Base-by-base conservation (phyloP, 2,329 filamentous ascomycete species). In the Colletotrichum noveboracense region DNA sequence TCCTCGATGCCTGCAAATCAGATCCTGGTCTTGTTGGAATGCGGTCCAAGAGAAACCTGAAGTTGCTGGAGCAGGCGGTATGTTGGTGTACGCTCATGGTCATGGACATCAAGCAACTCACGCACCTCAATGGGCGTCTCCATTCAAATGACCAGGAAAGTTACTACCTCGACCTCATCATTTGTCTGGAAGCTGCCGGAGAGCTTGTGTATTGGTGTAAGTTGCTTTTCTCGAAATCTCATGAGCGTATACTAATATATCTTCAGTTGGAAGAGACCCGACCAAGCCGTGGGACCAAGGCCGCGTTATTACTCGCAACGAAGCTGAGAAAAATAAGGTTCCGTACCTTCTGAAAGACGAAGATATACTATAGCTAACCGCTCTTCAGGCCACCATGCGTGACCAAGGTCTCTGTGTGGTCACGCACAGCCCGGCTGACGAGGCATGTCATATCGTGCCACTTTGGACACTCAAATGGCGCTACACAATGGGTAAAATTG, bases 161-260 rank as follows among this genome's bases (percentile, higher is more conserved):
- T 6, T 34, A 6, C 2, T 34, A 34, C 32, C 6, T 7, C 6
- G 6, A 34, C 34, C 13, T 36, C 34, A 36, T 36, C 6, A 3
- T 3, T 3, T 7, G 34, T 43, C 38, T 43, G 18, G 3, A 2
- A 1, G 0, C 3, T 10, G 38, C 9, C 5, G 18, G 38, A 6
- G 38, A 43, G 9, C 9, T 43, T 6, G 38, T 43, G 38, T 43
- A 43, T 43, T 43, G 18, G 38, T 43, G 18, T 43, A n/a, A 12
- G 38, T 12, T n/a, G 9, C 18, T 43, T 12, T 10, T 43, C 38
- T 10, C 9, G 9, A n/a, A 43, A 6, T 43, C 38, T 4, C 38
- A 6, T 6, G 4, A n/a, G 38, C 38, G 38, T 43, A n/a, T n/a
- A 4, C 38, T 43, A 0, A 43, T 5, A n/a, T 43, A 2, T 43